Evolutionary conservation across 2,329 filamentous ascomycete species (phyloP), one percentile per base, ranked within the genome.

Genomic region (Phaeosphaeria sp.): DNA sequence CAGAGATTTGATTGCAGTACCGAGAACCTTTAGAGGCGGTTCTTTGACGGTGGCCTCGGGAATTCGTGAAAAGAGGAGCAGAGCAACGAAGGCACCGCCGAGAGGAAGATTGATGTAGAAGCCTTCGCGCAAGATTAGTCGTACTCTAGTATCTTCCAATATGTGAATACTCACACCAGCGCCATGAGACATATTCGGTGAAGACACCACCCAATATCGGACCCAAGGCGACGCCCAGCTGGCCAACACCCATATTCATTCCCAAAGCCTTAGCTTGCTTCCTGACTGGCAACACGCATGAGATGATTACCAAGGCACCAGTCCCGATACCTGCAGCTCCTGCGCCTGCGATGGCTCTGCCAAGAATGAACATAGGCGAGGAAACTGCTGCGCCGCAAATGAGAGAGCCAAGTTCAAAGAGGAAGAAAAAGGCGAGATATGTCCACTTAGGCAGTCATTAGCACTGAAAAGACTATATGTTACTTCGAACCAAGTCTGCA

Each of bases 351-450:
- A 85, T 71, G 0, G 81, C 82, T 53, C 83, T 77, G 5, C 83
- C 83, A 43, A 84, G 71, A 63, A 85, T 84, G 33, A 85, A 68
- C n/a, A 82, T 77, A 2, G 67, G 77, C 6, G 80, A 82, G 60
- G 77, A 82, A 11, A 81, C 81, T 4, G 83, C 82, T 20, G 79
- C 76, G 60, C 79, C 83, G 59, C 82, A 84, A 50, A 85, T 73
- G 10, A 81, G 71, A 17, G 79, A 81, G 17, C 83, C 83, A 50
- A 84, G 54, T 64, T 84, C 82, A 68, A 85, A 85, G 65, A 83
- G 78, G 58, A 75, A 62, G 22, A 83, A 72, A 1, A 79, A 78
- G 25, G 25, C 25, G 4, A 27, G 25, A 27, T 27, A 27, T 9
- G 25, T 27, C 25, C 25, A 27, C 25, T 27, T 5, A 5, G 5